Conservation (phyloP, 2,329 filamentous ascomycete species). For the Lecanoromycetidae sp. region DNA sequence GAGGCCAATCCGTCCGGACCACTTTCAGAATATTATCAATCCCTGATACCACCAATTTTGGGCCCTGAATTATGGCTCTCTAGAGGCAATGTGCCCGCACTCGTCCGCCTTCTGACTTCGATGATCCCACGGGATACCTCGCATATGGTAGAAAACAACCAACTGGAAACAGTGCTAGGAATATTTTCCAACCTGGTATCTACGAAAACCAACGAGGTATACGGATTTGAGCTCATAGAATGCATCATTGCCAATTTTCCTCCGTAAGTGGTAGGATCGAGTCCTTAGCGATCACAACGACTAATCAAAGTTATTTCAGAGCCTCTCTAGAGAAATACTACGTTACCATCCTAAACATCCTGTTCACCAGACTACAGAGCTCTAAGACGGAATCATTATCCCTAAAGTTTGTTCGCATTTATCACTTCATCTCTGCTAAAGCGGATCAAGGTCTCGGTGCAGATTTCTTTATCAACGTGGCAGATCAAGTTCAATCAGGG, state of each 20-base stretch:
- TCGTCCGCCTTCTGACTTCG: constrained; percentile 70
- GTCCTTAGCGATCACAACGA: background rate
- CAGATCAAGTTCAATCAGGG: constrained; percentile 67
- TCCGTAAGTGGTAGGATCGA: constrained; percentile 38
- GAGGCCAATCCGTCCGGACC: constrained; percentile 72
- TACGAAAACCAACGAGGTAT: constrained; percentile 70
- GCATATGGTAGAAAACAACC: constrained; percentile 63
- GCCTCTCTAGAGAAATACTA: constrained; percentile 63
- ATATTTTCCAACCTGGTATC: constrained; percentile 87
- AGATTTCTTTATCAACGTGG: constrained; percentile 78
- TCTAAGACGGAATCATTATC: constrained; percentile 75
- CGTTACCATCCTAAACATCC: constrained; percentile 62
- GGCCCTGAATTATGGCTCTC: constrained; percentile 80
- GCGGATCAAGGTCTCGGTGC: constrained; percentile 74
- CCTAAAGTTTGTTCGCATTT: constrained; percentile 82
- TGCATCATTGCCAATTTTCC: constrained; percentile 62
- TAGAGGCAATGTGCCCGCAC: constrained; percentile 81
- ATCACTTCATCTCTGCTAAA: constrained; percentile 74
- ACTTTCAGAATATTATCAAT: constrained; percentile 69
- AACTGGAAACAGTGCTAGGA: constrained; percentile 77
- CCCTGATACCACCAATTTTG: constrained; percentile 65
- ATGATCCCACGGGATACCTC: constrained; percentile 67
- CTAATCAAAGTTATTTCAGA: constrained; percentile 29
- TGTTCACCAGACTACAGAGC: constrained; percentile 61
- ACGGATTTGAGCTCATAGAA: constrained; percentile 85